Base-by-base conservation (phyloP, 148 eudicot species). In the Camellia lanceoleosa region DNA sequence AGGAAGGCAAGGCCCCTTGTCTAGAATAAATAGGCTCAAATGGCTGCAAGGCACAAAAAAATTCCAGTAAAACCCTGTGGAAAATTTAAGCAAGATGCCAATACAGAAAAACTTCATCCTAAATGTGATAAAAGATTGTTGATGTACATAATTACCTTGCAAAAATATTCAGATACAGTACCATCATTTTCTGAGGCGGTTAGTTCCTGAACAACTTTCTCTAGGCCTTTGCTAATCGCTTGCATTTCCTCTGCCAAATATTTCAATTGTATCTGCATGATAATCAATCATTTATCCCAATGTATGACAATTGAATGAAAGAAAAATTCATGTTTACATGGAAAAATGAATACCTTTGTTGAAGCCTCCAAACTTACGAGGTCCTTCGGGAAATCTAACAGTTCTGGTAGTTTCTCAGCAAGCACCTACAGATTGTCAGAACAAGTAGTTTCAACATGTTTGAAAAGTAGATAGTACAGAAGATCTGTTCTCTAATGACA, bases 231-330 rank as follows among this genome's bases (percentile, higher is more conserved):
- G 84, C 87, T 90, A 47, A 93, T 83, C 23, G 97, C 90, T 87
- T 93, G 95, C 97, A 92, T 94, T 86, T 93, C 97, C 87, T 93
- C 97, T 44, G 97, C 97, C 88, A 95, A 85, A 76, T 65, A 86
- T 81, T 91, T 95, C 82, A 93, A 67, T 89, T 93, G 98, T 76
- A 95, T 85, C 98, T 95, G 91, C 60, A 88, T 59, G 54, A 44
- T 74, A 69, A 59, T 67, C 61, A n/a, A 58, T 68, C 43, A 79
- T 65, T 77, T 52, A 49, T 62, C 74, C 71, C 11, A 73, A 65
- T 7, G 38, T 38, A 74, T 51, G 62, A 55, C 41, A 74, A 71
- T 19, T 67, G 71, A 71, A 65, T 47, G 47, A n/a, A 55, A 56
- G 68, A 79, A 23, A 20, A 55, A 46, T 20, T 10, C 2, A 6